Conservation (phyloP, 2,329 filamentous ascomycete genomes). For the Bipolaris bicolor region DNA sequence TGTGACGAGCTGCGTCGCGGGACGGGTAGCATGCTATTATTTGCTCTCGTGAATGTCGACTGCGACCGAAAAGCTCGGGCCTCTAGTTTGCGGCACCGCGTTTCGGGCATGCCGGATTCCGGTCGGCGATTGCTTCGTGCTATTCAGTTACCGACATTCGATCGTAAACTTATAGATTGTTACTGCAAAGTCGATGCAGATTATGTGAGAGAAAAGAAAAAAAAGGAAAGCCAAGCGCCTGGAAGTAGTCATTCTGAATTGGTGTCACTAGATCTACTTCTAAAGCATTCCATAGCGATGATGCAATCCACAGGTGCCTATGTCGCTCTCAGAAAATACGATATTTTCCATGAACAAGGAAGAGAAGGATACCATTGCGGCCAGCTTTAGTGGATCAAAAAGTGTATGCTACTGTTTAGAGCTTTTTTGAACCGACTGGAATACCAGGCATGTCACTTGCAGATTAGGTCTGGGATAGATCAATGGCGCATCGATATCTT, state of each 20-base stretch:
- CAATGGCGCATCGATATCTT: too few species aligned
- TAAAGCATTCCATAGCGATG: constrained; percentile 58
- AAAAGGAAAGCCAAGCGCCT: constrained; percentile 4
- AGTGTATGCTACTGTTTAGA: too few species aligned
- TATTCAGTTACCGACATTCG: constrained; percentile 3
- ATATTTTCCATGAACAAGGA: too few species aligned
- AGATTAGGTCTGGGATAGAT: too few species aligned
- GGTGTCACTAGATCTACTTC: constrained; percentile 61
- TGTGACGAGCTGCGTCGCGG: background rate
- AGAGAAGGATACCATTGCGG: too few species aligned
- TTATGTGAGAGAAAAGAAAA: too few species aligned
- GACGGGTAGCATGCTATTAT: background rate
- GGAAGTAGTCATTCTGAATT: constrained; percentile 61
- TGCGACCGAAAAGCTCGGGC: constrained; percentile 24
- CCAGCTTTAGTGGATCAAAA: too few species aligned
- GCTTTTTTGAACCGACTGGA: too few species aligned
- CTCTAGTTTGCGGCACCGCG: constrained; percentile 14
- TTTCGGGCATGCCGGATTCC: constrained; percentile 19
- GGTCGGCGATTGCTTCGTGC: constrained; percentile 3
- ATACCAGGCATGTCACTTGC: too few species aligned
- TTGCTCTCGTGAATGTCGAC: constrained; percentile 11
- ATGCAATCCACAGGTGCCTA: constrained; percentile 55
- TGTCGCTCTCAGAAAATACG: constrained; percentile 22
- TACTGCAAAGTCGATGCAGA: too few species aligned
- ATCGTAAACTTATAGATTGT: too few species aligned